A percentile compares a stretch with the other conserved stretches of the same genome.
These are phyloP conservation scores for Trichoderma gracile DNA, from an alignment of 2,329 filamentous ascomycete species.

Conservation along the genomic window DNA sequence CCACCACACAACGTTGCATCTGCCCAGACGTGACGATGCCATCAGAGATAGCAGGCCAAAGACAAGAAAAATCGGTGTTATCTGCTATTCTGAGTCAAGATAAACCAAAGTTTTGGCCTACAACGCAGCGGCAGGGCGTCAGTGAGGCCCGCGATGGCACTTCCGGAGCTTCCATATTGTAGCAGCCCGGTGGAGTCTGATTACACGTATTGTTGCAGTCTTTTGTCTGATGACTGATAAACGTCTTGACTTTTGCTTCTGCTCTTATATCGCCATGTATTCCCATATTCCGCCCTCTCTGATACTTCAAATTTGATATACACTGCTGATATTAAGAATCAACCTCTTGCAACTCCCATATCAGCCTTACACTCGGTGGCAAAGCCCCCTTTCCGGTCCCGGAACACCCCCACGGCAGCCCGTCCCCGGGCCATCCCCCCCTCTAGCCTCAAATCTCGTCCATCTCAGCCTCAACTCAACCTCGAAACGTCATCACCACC, in stretches of 20 bases:
- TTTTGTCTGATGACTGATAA: conserved; percentile 2
- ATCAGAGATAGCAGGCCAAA: no score
- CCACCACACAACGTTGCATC: conserved; percentile 27
- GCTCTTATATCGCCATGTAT: conserved; percentile 18
- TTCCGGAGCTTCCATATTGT: conserved; percentile 19
- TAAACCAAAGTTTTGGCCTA: no score
- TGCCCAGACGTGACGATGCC: conserved; percentile 4
- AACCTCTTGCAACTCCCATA: background rate
- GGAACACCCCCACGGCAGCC: background rate
- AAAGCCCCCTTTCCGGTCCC: conserved; percentile 7
- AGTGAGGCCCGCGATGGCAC: conserved; percentile 15
- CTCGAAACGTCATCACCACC: background rate
- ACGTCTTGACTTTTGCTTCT: background rate
- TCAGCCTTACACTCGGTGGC: background rate
- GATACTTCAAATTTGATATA: background rate
- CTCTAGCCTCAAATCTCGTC: no score
- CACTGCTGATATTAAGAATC: background rate
- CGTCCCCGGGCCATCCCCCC: background rate
- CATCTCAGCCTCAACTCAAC: background rate
- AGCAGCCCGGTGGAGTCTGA: conserved; percentile 11
- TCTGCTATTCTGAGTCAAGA: no score
- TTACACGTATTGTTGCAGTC: background rate
- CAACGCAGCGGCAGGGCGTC: background rate
- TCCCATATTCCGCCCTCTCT: background rate
- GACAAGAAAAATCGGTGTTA: no score